phyloP scores from a whole-genome alignment of 805 yeast species.

The Candida nonsorbophila region DNA sequence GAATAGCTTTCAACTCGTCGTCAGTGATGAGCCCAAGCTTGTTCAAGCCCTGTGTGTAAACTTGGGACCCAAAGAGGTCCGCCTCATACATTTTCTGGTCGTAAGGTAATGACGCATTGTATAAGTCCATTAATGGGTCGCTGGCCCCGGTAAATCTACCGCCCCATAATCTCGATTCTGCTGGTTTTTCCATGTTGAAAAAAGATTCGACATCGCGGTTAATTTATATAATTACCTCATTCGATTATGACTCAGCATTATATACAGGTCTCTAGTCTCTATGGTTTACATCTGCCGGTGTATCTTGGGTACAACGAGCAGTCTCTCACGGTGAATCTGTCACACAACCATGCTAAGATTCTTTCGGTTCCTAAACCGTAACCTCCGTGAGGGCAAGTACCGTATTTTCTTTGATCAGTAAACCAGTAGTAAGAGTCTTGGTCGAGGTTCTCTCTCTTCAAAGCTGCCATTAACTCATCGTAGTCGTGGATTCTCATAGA shows the following conservation, averaged over 20 bases:
- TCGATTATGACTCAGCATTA: constrained; percentile 1
- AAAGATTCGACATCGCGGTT: constrained; percentile 10
- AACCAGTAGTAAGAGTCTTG: constrained; percentile 91
- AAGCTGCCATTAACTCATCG: constrained; percentile 83
- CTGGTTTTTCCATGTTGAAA: constrained; percentile 32
- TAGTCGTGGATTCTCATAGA: constrained; percentile 90
- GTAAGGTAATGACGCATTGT: constrained; percentile 94
- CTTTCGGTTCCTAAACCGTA: constrained; percentile 98
- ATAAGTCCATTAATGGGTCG: constrained; percentile 95
- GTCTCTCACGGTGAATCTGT: constrained; percentile 97
- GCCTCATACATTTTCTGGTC: constrained; percentile 94
- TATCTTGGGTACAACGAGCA: constrained; percentile 97
- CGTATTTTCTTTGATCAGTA: constrained; percentile 91
- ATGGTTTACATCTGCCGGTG: constrained; percentile 97
- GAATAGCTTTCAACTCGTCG: constrained; percentile 76
- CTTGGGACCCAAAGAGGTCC: constrained; percentile 90
- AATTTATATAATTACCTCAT: constrained; percentile 3
- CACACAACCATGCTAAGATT: constrained; percentile 96
- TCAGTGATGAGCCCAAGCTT: constrained; percentile 70
- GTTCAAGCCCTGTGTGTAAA: constrained; percentile 81
- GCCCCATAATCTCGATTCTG: constrained; percentile 88
- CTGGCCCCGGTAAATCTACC: constrained; percentile 97
- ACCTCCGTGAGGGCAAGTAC: constrained; percentile 98
- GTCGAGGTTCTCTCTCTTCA: constrained; percentile 87
- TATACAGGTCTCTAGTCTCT: constrained; percentile 5